Evolutionary conservation across 78 protist species (phyloP), one percentile per base, ranked within the genome.

Genomic region (Dictyostelium intermedium): DNA sequence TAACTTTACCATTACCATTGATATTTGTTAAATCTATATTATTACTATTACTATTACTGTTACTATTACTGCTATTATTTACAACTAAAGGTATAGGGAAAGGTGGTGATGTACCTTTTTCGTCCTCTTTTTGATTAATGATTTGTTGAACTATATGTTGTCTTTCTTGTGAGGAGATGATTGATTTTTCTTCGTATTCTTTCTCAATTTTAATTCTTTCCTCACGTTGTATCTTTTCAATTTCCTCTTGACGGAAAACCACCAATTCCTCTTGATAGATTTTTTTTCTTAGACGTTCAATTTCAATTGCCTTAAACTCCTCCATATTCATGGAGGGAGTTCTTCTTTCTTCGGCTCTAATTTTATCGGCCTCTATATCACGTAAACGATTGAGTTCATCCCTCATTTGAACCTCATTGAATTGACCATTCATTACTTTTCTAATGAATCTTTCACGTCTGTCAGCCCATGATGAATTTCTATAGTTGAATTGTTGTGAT

Each of bases 401-500:
- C 23, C 94, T 74, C 13, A 89, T 41, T 60, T 32, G 47, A 1
- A 39, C 53, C 13, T 81, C 87, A 16, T 84, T 80, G 73, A 63
- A 81, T 70, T 78, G 41, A 14, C 61, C 18, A 9, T 43, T 41
- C 32, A 81, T 34, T 25, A 89, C 37, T 6, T 27, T 80, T 39
- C 50, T 45, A 10, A 89, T 66, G 25, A 89, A 73, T 6, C 61
- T 2, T 13, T 89, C 94, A 23, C 94, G 18, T 27, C 83, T 89
- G 43, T 79, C 94, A 3, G 70, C 87, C 94, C 94, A 89, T 34
- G 94, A 35, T 18, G 74, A 39, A 32, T 45, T 66, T 25, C 35
- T 50, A n/a, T 45, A 37, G 66, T 89, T 47, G 72, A 83, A 66
- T 11, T 56, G 47, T 25, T 37, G 35, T 23, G 70, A 41, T 60